Evolutionary conservation across 2,329 filamentous ascomycete genomes (phyloP), one percentile per base, ranked within the genome.

Genomic region (Metarhizium brunneum): DNA sequence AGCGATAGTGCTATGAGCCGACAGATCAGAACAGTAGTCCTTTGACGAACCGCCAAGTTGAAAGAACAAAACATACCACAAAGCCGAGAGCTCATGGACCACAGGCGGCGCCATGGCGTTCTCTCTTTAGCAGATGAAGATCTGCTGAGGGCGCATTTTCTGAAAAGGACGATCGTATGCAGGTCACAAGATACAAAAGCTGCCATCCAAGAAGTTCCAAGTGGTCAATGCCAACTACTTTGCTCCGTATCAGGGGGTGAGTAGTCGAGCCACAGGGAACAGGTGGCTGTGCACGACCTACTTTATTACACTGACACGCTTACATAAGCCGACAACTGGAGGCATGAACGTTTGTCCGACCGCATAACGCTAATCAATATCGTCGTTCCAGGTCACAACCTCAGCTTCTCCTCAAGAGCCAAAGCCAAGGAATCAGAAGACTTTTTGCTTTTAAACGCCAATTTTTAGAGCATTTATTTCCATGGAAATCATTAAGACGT

Each of bases 1-100:
- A 49, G 69, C 62, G 14, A 77, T 62, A 58, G 75, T 73, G 62
- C 78, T 81, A 48, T 30, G 25, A 48, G 10, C 10, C 20, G 25
- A 48, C 14, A 16, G 10, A 30, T 48, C 30, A 48, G 25, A 48
- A 30, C 30, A 8, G 14, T 1, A 48, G 40, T 32, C 7, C 2
- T 35, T 38, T 51, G 51, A 56, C 47, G 54, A 53, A n/a, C 4
- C n/a, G 32, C n/a, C 16, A n/a, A 16, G 48, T 13, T 11, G 5
- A 11, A 8, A 48, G 20, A 16, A 16, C 25, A 18, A 20, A 18
- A 54, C 58, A 32, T 57, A 51, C 60, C 57, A 53, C 52, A 62
- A 53, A 38, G 52, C 54, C 48, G 57, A 54, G 32, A 59, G 50
- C 47, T 56, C 57, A 43, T 55, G 52, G 20, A 45, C 52, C 38